A percentile compares a stretch with the other conserved stretches of the same genome.
Conservation (phyloP, 2,329 filamentous ascomycete species). For the Polychaeton citri region DNA sequence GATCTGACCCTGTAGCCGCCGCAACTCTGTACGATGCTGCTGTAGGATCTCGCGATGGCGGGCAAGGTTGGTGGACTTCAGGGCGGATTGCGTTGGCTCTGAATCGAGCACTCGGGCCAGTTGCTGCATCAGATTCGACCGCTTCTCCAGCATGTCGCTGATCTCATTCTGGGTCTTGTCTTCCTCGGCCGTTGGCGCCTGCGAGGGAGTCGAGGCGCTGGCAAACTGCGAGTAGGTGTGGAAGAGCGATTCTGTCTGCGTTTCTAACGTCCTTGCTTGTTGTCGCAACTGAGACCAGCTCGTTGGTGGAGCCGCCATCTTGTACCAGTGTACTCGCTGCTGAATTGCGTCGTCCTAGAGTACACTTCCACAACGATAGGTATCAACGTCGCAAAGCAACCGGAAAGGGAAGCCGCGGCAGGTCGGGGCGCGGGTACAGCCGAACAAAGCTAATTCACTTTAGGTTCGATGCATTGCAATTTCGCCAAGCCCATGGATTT, state of each 20-base stretch:
- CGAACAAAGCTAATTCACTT: no score
- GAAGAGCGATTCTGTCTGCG: slow-evolving; percentile 78
- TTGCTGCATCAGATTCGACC: slow-evolving; percentile 68
- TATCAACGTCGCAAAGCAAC: background rate
- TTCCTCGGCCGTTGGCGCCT: slow-evolving; percentile 78
- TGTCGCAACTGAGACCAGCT: slow-evolving; percentile 90
- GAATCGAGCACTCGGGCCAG: slow-evolving; percentile 84
- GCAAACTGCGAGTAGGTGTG: slow-evolving; percentile 86
- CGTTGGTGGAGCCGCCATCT: slow-evolving; percentile 30
- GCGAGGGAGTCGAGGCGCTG: slow-evolving; percentile 61
- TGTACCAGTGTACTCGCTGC: no score
- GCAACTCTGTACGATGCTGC: slow-evolving; percentile 73
- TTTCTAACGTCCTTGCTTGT: slow-evolving; percentile 77
- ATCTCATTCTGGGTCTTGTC: slow-evolving; percentile 64
- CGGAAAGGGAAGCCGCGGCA: background rate
- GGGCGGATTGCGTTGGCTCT: slow-evolving; percentile 77
- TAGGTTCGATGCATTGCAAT: no score
- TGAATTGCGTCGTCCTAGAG: no score
- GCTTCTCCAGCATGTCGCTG: slow-evolving; percentile 74
- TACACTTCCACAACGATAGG: no score
- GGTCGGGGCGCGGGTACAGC: no score
- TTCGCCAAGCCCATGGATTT: no score
- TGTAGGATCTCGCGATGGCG: slow-evolving; percentile 81
- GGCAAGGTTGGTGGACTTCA: slow-evolving; percentile 93
- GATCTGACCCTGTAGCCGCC: slow-evolving; percentile 60